These are phyloP conservation scores for Claviceps spartinae DNA, from an alignment of 2,329 filamentous ascomycete genomes.

Conservation along the genomic window DNA sequence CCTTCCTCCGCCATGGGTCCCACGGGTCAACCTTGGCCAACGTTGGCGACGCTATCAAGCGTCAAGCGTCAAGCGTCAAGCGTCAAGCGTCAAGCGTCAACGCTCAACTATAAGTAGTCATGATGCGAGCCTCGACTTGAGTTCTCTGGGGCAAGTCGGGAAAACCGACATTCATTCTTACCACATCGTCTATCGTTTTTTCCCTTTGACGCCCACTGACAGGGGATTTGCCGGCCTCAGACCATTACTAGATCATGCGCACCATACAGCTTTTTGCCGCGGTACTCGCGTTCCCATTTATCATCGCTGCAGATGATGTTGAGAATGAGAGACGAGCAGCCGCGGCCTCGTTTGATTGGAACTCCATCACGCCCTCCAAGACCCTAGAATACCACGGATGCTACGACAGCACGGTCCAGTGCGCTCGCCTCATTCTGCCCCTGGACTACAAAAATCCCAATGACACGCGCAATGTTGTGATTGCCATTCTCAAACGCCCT, in stretches of 20 bases:
- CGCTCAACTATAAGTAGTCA: neutral
- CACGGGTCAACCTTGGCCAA: neutral
- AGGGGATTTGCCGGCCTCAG: neutral
- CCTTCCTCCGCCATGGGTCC: neutral
- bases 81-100: neutral
- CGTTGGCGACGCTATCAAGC: neutral
- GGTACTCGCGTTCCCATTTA: neutral
- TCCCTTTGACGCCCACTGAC: neutral
- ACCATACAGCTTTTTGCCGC: neutral
- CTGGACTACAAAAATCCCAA: slow-evolving; percentile 22
- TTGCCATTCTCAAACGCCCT: slow-evolving; percentile 26
- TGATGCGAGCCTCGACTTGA: neutral
- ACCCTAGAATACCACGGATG: slow-evolving; percentile 18
- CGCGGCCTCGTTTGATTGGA: slow-evolving; percentile 6
- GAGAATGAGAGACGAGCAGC: neutral
- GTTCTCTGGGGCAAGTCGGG: too few relatives aligned
- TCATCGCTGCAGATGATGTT: neutral
- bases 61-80: neutral
- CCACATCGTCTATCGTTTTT: neutral
- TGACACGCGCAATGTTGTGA: slow-evolving; percentile 13
- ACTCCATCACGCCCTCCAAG: slow-evolving; percentile 6
- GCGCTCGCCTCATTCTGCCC: slow-evolving; percentile 28
- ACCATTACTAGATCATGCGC: neutral
- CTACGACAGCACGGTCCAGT: slow-evolving; percentile 20
- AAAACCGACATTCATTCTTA: neutral